A percentile compares a stretch with the other conserved stretches of the same genome.
Evolutionary conservation across 208 protist genomes (phyloP).

Genomic region (Crithidia sp.): DNA sequence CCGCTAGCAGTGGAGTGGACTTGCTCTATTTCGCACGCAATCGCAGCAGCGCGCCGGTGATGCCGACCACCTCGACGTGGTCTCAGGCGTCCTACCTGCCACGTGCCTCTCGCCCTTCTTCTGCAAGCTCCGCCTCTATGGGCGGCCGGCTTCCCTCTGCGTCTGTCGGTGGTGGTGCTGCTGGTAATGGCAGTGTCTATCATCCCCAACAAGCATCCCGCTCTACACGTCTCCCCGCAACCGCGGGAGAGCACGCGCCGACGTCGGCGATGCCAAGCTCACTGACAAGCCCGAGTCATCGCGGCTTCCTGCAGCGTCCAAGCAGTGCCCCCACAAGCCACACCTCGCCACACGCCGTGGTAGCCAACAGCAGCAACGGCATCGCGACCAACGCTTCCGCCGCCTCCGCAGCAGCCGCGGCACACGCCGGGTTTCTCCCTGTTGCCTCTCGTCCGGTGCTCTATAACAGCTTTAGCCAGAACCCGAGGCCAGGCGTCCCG

Average conservation of each 20-base stretch:
- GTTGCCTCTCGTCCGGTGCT: not conserved
- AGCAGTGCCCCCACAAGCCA: slow-evolving; percentile 14
- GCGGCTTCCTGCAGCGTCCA: not conserved
- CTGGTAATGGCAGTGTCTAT: not conserved
- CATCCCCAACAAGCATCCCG: not conserved
- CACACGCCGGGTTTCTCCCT: not conserved
- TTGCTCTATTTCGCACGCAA: slow-evolving; percentile 7
- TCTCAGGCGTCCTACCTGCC: slow-evolving; percentile 30
- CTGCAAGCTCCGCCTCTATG: not conserved
- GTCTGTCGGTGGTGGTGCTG: not conserved
- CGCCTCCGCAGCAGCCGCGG: no score
- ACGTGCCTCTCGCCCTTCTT: slow-evolving; percentile 3
- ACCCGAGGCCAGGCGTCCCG: not conserved
- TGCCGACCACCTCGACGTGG: slow-evolving; percentile 7
- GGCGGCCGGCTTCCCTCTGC: not conserved
- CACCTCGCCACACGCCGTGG: not conserved
- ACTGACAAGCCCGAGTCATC: not conserved
- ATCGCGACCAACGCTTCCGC: not conserved
- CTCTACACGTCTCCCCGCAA: not conserved
- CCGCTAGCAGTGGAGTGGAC: slow-evolving; percentile 6
- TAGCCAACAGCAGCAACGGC: not conserved
- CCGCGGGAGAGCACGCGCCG: not conserved
- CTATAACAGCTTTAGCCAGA: not conserved
- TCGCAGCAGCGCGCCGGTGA: not conserved
- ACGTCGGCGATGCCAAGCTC: not conserved